Evolutionary conservation across 1,139 yeast genomes (phyloP).

Genomic region (Spathaspora sp.): DNA sequence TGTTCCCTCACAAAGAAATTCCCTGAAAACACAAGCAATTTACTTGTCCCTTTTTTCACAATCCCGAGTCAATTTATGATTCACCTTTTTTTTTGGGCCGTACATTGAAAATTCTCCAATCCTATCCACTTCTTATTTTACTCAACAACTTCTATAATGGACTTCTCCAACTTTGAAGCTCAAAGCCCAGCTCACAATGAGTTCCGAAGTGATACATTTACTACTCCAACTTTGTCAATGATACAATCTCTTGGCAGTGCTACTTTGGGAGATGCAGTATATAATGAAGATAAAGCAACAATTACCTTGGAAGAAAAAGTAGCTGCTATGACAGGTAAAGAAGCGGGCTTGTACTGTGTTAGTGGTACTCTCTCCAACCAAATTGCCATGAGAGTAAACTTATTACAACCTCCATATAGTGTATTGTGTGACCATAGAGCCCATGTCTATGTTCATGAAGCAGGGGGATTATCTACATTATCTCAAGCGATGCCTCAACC

Average conservation of each 20-base stretch:
- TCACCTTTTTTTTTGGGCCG: not conserved
- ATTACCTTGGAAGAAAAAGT: slow-evolving; percentile 34
- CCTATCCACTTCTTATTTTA: not conserved
- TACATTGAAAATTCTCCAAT: not conserved
- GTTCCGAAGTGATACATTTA: slow-evolving; percentile 49
- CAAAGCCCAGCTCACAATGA: slow-evolving; percentile 36
- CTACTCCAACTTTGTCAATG: slow-evolving; percentile 45
- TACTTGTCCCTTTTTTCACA: not conserved
- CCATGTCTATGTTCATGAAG: slow-evolving; percentile 42
- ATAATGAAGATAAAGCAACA: slow-evolving; percentile 42
- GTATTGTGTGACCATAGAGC: slow-evolving; percentile 42
- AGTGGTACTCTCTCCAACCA: slow-evolving; percentile 50
- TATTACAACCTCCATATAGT: slow-evolving; percentile 47
- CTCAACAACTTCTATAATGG: slow-evolving; percentile 13
- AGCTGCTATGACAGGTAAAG: slow-evolving; percentile 39
- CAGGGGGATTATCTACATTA: slow-evolving; percentile 46
- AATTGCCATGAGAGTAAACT: slow-evolving; percentile 39
- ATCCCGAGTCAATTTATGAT: not conserved
- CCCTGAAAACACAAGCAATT: not conserved
- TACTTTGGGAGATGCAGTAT: slow-evolving; percentile 44
- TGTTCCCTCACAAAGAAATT: not conserved
- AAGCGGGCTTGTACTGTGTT: slow-evolving; percentile 43
- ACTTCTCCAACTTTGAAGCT: slow-evolving; percentile 18
- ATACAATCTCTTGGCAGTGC: slow-evolving; percentile 27
- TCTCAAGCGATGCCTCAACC: slow-evolving; percentile 49